A percentile compares a stretch with the other conserved stretches of the same genome.
These are phyloP conservation scores for Penicillium antarcticum DNA, from an alignment of 495 filamentous ascomycete genomes.

Conservation along the genomic window DNA sequence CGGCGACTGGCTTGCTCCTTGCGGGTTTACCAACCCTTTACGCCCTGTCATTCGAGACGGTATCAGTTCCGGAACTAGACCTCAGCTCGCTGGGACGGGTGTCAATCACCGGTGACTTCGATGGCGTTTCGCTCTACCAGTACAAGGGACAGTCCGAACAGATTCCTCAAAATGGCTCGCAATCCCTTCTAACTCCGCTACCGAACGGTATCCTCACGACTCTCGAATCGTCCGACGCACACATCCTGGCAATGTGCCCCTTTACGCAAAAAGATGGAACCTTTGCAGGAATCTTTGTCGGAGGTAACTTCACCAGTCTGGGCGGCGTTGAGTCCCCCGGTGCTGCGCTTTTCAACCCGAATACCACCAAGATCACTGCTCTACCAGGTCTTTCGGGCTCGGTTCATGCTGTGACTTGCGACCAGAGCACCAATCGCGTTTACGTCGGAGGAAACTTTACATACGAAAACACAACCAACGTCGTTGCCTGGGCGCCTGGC, in stretches of 20 bases:
- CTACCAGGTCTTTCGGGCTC: constrained; percentile 76
- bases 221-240: constrained; percentile 71
- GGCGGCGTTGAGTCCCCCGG: constrained; percentile 71
- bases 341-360: constrained; percentile 75
- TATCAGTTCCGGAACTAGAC: constrained; percentile 76
- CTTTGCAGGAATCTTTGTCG: constrained; percentile 73
- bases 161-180: constrained; percentile 67
- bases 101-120: constrained; percentile 86
- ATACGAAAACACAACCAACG: constrained; percentile 78
- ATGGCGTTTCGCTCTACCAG: constrained; percentile 84
- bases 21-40: constrained; percentile 39
- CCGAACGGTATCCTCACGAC: constrained; percentile 82
- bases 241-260: constrained; percentile 82
- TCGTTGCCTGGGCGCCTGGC: constrained; percentile 71
- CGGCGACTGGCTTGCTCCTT: constrained; percentile 46
- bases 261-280: constrained; percentile 66
- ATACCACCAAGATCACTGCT: constrained; percentile 61
- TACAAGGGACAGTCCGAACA: constrained; percentile 76
- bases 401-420: constrained; percentile 79
- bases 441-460: constrained; percentile 89
- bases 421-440: constrained; percentile 75
- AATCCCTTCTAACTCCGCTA: constrained; percentile 75
- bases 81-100: constrained; percentile 78
- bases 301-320: constrained; percentile 95
- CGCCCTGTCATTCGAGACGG: constrained; percentile 64